phyloP scores from a whole-genome alignment of 495 filamentous ascomycete genomes.

The Penicillium steckii region DNA sequence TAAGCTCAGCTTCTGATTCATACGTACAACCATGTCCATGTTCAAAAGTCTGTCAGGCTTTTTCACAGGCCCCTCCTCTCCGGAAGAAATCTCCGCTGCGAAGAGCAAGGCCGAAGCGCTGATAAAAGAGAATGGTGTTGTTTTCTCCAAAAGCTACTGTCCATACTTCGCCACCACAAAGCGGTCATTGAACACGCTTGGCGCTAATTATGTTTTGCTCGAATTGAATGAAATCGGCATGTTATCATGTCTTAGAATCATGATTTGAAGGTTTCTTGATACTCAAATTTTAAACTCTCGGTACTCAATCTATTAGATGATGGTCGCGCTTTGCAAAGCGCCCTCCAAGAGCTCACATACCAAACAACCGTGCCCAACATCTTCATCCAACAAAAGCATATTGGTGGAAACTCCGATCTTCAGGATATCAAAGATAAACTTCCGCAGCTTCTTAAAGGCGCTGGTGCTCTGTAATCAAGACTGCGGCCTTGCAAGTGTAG shows the following conservation, averaged over 20 bases:
- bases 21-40: not conserved
- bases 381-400: conserved; percentile 75
- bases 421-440: conserved; percentile 34
- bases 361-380: conserved; percentile 82
- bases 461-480: not conserved
- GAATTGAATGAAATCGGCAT: conserved; percentile 79
- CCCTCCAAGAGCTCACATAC: conserved; percentile 64
- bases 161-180: conserved; percentile 78
- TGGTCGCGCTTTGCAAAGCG: conserved; percentile 69
- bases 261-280: not conserved
- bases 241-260: conserved; percentile 26
- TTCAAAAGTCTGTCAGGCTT: not conserved
- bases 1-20: not conserved
- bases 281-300: not conserved
- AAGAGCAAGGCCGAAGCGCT: not conserved
- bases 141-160: conserved; percentile 87
- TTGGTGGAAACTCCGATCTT: conserved; percentile 84
- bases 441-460: not conserved
- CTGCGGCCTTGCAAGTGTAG: too few relatives aligned
- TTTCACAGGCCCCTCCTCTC: not conserved
- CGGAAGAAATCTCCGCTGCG: not conserved
- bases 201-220: conserved; percentile 65
- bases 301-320: conserved; percentile 47
- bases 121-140: conserved; percentile 29
- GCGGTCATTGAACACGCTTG: conserved; percentile 57